Conservation (phyloP, 306 rosid genomes). For the Chamaecrista fasciculata region DNA sequence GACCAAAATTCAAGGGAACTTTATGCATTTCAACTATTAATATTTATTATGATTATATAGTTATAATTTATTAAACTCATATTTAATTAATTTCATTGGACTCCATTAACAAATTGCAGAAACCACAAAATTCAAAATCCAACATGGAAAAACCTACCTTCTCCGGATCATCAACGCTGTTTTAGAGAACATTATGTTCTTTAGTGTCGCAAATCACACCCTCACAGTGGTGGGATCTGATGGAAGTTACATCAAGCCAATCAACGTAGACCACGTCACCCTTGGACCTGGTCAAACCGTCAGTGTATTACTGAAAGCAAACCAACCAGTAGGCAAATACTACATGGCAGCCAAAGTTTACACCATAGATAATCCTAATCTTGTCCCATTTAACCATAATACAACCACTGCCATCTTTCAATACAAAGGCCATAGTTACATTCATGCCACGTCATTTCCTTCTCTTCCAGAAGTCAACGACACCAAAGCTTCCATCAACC, state of each 20-base stretch:
- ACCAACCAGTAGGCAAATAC: constrained; percentile 40
- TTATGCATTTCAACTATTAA: too few species aligned
- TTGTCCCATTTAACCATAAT: constrained; percentile 31
- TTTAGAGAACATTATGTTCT: constrained; percentile 42
- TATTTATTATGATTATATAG: too few species aligned
- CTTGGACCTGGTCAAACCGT: constrained; percentile 62
- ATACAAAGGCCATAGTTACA: constrained; percentile 23
- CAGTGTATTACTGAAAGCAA: constrained; percentile 44
- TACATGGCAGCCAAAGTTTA: constrained; percentile 63
- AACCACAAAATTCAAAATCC: constrained; percentile 45
- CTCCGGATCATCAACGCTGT: constrained; percentile 52
- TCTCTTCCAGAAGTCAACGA: constrained; percentile 51
- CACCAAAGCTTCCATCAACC: constrained; percentile 34
- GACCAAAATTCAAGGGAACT: too few species aligned
- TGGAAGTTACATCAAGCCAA: constrained; percentile 54
- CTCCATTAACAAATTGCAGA: constrained; percentile 21
- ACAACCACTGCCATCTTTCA: constrained; percentile 49
- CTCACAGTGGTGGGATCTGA: constrained; percentile 60
- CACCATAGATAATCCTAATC: background rate
- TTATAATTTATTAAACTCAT: too few species aligned
- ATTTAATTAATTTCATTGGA: too few species aligned
- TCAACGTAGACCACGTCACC: constrained; percentile 40
- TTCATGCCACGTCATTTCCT: constrained; percentile 19
- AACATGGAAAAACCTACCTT: constrained; percentile 45
- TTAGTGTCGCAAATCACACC: constrained; percentile 44